A percentile compares a stretch with the other conserved stretches of the same genome.
Evolutionary conservation across 306 rosid species (phyloP).

Genomic region (Prunus mume): DNA sequence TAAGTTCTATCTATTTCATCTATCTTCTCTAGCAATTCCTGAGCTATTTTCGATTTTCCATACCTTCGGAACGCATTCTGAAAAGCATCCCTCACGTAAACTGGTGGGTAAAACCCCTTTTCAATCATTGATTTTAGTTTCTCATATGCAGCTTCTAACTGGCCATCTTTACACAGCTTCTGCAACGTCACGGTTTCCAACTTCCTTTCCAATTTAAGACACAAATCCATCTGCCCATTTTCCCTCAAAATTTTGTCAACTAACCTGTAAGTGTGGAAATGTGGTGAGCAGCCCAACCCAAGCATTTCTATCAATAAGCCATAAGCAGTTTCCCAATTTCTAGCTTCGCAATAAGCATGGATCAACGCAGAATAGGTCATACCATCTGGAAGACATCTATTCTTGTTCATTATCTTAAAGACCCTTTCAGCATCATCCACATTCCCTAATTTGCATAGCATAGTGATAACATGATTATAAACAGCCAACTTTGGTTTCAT

Average conservation of each 20-base stretch:
- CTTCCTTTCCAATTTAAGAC: slow-evolving; percentile 50
- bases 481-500: slow-evolving; percentile 55
- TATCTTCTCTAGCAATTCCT: slow-evolving; percentile 41
- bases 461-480: slow-evolving; percentile 53
- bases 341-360: slow-evolving; percentile 49
- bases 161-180: slow-evolving; percentile 52
- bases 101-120: slow-evolving; percentile 49
- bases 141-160: slow-evolving; percentile 55
- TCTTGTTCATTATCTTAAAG: slow-evolving; percentile 58
- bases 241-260: slow-evolving; percentile 56
- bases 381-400: slow-evolving; percentile 58
- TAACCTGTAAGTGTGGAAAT: slow-evolving; percentile 43
- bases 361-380: slow-evolving; percentile 55
- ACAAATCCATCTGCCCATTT: slow-evolving; percentile 41
- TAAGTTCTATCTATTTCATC: slow-evolving; percentile 8
- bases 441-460: slow-evolving; percentile 64
- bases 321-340: slow-evolving; percentile 54
- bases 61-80: slow-evolving; percentile 41
- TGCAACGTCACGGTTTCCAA: slow-evolving; percentile 52
- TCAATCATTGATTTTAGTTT: slow-evolving; percentile 55
- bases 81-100: slow-evolving; percentile 52
- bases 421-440: slow-evolving; percentile 50
- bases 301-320: slow-evolving; percentile 57
- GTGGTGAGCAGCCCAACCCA: slow-evolving; percentile 52
- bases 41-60: slow-evolving; percentile 53